Evolutionary conservation across 495 filamentous ascomycete species (phyloP).

Genomic region (Daldinia concentrica): DNA sequence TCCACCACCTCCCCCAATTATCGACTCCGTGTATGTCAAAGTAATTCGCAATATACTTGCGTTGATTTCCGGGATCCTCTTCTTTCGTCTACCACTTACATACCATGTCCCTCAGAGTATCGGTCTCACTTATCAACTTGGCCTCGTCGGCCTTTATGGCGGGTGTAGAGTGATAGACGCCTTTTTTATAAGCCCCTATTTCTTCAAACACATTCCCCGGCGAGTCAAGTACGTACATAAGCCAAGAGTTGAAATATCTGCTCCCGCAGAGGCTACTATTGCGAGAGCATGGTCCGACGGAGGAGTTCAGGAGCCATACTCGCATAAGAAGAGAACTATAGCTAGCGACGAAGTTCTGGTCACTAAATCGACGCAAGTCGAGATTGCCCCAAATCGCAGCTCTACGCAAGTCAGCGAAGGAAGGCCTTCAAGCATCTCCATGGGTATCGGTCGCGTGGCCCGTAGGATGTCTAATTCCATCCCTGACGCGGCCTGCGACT

Average conservation of each 20-base stretch:
- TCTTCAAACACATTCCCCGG: slow-evolving; percentile 29
- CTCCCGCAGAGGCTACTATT: neutral
- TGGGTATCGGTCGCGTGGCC: slow-evolving; percentile 3
- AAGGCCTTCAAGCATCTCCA: slow-evolving; percentile 13
- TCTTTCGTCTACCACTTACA: slow-evolving; percentile 32
- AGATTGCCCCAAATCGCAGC: neutral
- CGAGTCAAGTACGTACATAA: slow-evolving; percentile 33
- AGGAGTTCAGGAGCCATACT: slow-evolving; percentile 19
- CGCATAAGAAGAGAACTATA: neutral
- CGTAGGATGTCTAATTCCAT: slow-evolving; percentile 23
- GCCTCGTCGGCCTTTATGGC: slow-evolving; percentile 33
- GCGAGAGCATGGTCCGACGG: slow-evolving; percentile 27
- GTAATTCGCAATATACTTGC: slow-evolving; percentile 30
- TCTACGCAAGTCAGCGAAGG: neutral
- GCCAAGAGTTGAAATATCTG: slow-evolving; percentile 5
- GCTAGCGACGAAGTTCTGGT: neutral
- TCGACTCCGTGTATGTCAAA: slow-evolving; percentile 18
- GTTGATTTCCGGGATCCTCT: slow-evolving; percentile 23
- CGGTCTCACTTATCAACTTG: slow-evolving; percentile 37
- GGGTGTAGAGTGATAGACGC: slow-evolving; percentile 33
- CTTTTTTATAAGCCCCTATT: slow-evolving; percentile 38
- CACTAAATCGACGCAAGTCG: neutral
- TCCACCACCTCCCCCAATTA: slow-evolving; percentile 25
- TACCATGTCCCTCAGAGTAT: slow-evolving; percentile 38
- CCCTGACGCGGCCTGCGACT: slow-evolving; percentile 21